Evolutionary conservation across 108 stramenopile genomes (phyloP), one percentile per base, ranked within the genome.

Genomic region (Fistulifera pelliculosa): DNA sequence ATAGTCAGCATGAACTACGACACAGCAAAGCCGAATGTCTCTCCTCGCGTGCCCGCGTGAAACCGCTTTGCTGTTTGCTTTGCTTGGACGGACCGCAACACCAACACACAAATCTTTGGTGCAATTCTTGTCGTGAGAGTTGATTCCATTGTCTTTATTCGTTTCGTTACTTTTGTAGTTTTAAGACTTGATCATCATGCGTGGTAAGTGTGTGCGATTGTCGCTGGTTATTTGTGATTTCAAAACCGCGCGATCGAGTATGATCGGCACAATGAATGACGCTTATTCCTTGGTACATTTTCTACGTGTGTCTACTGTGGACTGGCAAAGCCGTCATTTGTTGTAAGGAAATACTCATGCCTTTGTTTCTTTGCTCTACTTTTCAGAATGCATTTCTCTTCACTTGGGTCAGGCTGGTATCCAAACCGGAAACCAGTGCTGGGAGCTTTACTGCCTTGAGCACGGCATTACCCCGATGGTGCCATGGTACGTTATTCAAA

Each of bases 381-480:
- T 17, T 21, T 50, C 50, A 76, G 81, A 83, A 71, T 83, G 81
- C 64, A 85, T 92, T 82, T 92, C 85, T 19, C 75, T 92, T 62
- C 90, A 92, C 69, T 61, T 92, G 61, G 90, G 90, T 62, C 90
- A 97, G 74, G 94, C 86, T 72, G 96, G 94, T 70, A 90, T 94
- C 82, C 94, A 97, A 77, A 78, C 77, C 64, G 93, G 93, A 52
- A 96, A 97, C 81, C 82, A 87, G 61, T 97, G 96, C 82, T 97
- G 96, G 96, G 96, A 97, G 77, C 89, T 92, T 28, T 96, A 90
- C 85, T 94, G 95, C 86, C 76, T 98, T 39, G 96, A 98, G 81
- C 96, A 98, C 66, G 95, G 96, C 59, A 98, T 98, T 65, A 75
- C 74, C 62, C 94, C 95, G 93, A 96, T 68, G 96, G 96, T 39